Evolutionary conservation across 1,139 yeast species (phyloP), one percentile per base, ranked within the genome.

Genomic region (Suhomyces atakaporum): DNA sequence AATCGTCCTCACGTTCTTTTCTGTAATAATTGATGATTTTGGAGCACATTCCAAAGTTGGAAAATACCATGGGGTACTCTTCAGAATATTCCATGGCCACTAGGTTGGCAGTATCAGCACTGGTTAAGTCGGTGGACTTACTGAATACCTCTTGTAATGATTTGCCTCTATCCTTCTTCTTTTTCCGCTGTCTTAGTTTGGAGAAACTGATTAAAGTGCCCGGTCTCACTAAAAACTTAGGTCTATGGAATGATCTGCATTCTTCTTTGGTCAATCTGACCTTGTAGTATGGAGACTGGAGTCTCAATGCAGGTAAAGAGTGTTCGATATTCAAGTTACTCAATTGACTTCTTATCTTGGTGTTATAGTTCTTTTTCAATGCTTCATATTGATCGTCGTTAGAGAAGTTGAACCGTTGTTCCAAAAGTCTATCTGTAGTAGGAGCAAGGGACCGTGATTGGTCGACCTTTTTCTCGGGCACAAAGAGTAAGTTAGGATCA

Each of bases 21-120:
- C 98, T 73, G 59, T 94, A 94, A 55, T 94, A 94, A 53, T 94
- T 94, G 49, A 94, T 85, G 44, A 94, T 67, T 56, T 92, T 92
- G 24, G 92, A 84, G 7, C 96, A 95, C 99, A 94, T 94, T 41
- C 98, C 99, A 58, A 84, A 87, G 44, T 86, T 87, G 4, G 94
- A 84, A 24, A 92, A 62, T 4, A 87, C 84, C 40, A 82, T 64
- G 0, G 99, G 99, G 39, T 75, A 75, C 57, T 92, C 96, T 58
- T 94, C 98, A 5, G 95, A 78, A 54, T 89, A 92, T 57, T 94
- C 99, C 71, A 89, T 68, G 35, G 87, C 73, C 42, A 88, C 78
- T 16, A 88, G 73, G 12, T 81, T 79, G 0, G 89, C 88, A 1
- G 88, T 77, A 56, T 94, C 99, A 16, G 95, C 87, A 3, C 84